Base-by-base conservation (phyloP, 2,329 filamentous ascomycete species). In the Diaporthe amygdali region DNA sequence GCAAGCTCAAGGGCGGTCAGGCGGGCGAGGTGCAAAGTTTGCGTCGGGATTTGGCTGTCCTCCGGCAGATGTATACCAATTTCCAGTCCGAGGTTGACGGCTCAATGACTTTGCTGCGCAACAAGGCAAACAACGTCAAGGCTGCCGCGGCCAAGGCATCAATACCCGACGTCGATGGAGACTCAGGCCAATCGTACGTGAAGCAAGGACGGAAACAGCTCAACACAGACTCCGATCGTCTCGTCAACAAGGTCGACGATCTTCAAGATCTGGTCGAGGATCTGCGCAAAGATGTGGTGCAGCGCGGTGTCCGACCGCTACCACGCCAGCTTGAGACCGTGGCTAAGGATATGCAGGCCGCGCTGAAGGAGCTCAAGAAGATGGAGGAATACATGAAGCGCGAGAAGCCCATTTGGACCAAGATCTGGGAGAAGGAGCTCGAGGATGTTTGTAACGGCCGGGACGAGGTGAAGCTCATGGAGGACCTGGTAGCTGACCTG, bases 401-500 rank as follows among this genome's bases (percentile, higher is more conserved):
- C 56, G 96, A 99, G 87, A 97, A 97, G 82, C 96, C 96, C 0
- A 87, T 98, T 71, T 99, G 96, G 96, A 98, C 95, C 68, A 98
- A 98, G 89, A 97, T 98, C 74, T 99, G 96, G 96, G 96, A 98
- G 88, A 95, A 97, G 83, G 95, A 98, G 81, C 86, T 99, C 55
- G 94, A 98, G 81, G 92, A 96, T 66, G 96, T 99, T 3, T 98
- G 96, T 83, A 95, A 97, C 80, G 96, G 98, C 78, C 91, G 95
- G 75, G 96, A 98, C 79, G 92, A 98, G 81, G 89, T 99, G 76
- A 96, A 95, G 63, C 93, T 98, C 87, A 96, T 97, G 86, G 96
- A 99, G 84, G 96, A 98, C 77, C 89, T 99, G 74, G 92, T 96
- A 74, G 91, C 95, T 54, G 96, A 99, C 84, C 84, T 99, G 74